Evolutionary conservation across 2,329 filamentous ascomycete species (phyloP), one percentile per base, ranked within the genome.

Genomic region (Incumbomyces lentus): DNA sequence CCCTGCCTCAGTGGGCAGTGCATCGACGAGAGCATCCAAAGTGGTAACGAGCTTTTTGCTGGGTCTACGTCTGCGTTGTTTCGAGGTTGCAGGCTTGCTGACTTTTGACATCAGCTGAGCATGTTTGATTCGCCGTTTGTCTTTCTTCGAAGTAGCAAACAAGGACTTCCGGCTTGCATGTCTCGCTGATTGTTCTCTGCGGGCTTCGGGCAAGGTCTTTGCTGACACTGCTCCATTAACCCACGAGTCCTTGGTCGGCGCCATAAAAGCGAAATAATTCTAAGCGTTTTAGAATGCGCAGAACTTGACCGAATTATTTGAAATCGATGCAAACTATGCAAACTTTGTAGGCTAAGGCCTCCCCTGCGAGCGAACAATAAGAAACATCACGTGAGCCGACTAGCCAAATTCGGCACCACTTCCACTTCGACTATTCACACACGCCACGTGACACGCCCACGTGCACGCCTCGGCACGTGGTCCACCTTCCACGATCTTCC

Each of bases 71-170:
- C 80, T 75, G 63, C 73, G 69, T 7, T 73, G 63, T 60, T 74
- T 79, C 45, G 63, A 63, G 44, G 65, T 36, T 5, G 59, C 54
- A 14, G 59, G 60, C 55, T 88, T 86, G 54, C 80, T 70, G 58
- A 95, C 84, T 52, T 81, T 84, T 16, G 79, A 82, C 22, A 94
- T 71, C 54, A 96, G 87, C 12, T 81, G 68, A 0, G 84, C 83
- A 71, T 86, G 86, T 61, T 88, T 89, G 58, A 93, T 86, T 30
- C 74, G 69, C 18, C 82, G 84, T 70, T 90, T 94, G 69, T 93
- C 86, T 61, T 78, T 81, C 67, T 95, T 96, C 52, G 75, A 80
- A 46, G 79, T 75, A 50, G 79, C 69, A 65, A 90, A 89, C 6
- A 57, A 48, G 26, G 50, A 47, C 1, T 42, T 33, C 22, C 8